Evolutionary conservation across 73 alveolate genomes (phyloP).

Genomic region (Paramecium sexaurelia): DNA sequence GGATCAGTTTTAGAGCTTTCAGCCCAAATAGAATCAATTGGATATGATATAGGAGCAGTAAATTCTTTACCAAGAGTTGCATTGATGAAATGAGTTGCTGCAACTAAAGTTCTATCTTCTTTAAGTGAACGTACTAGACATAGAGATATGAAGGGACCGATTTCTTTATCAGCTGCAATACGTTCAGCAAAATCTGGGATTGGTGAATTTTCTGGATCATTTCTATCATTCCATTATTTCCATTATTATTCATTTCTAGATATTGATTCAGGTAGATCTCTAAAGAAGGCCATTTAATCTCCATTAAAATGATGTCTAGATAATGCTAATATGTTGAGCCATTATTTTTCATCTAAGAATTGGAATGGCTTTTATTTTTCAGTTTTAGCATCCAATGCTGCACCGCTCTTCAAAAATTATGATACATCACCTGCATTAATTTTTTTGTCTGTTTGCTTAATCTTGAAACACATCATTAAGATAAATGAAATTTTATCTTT

Average conservation of each 20-base stretch:
- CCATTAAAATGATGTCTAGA: constrained; percentile 97
- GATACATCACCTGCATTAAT: constrained; percentile 92
- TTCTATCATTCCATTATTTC: constrained; percentile 85
- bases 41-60: constrained; percentile 98
- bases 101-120: constrained; percentile 97
- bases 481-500: constrained; percentile 98
- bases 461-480: constrained; percentile 97
- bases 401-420: constrained; percentile 98
- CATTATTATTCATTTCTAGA: constrained; percentile 79
- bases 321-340: constrained; percentile 97
- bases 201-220: constrained; percentile 91
- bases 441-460: constrained; percentile 96
- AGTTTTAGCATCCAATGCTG: constrained; percentile 92
- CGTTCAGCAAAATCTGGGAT: constrained; percentile 96
- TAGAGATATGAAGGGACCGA: constrained; percentile 92
- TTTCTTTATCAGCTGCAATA: constrained; percentile 87
- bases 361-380: constrained; percentile 93
- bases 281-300: constrained; percentile 91
- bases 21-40: constrained; percentile 92
- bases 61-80: constrained; percentile 95
- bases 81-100: constrained; percentile 93
- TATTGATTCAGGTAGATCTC: constrained; percentile 85
- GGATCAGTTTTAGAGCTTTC: constrained; percentile 95
- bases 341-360: constrained; percentile 96
- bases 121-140: constrained; percentile 95